These are phyloP conservation scores for Leccinum subrobustum DNA, from an alignment of 1,284 basidiomycete species.

Conservation along the genomic window DNA sequence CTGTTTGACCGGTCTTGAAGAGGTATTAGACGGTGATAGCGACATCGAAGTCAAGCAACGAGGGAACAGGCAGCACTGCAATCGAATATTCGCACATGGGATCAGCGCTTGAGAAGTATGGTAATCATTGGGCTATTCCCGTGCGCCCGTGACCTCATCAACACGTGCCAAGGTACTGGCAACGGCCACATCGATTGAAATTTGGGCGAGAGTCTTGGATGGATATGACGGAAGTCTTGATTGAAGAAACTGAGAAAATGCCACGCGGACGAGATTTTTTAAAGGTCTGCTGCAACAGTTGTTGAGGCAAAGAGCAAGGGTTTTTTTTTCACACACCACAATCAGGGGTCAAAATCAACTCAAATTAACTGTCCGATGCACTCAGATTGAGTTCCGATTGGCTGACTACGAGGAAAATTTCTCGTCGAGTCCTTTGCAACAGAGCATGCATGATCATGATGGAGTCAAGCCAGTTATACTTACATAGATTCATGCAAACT, in stretches of 20 bases:
- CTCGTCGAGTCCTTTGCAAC: neutral
- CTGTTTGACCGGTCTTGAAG: constrained; percentile 22
- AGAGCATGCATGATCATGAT: neutral
- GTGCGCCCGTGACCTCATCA: constrained; percentile 2
- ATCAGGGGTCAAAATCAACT: neutral
- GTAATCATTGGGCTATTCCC: neutral
- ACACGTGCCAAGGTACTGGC: constrained; percentile 7
- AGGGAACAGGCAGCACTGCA: neutral
- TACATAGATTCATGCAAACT: no score
- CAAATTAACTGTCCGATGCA: neutral
- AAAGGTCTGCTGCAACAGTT: neutral
- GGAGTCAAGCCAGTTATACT: neutral
- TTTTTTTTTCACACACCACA: neutral
- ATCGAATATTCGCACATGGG: constrained; percentile 5
- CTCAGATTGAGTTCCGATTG: neutral
- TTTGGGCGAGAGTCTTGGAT: neutral
- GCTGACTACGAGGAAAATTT: no score
- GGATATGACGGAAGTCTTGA: neutral
- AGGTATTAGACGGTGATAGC: constrained; percentile 6
- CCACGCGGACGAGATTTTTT: neutral
- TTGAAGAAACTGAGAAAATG: neutral
- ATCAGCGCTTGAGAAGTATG: neutral
- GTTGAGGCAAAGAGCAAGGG: no score
- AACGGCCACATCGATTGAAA: neutral
- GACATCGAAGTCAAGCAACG: neutral